A percentile compares a stretch with the other conserved stretches of the same genome.
Evolutionary conservation across 805 yeast species (phyloP).

Genomic region (Diddensiella caesifluorescens): DNA sequence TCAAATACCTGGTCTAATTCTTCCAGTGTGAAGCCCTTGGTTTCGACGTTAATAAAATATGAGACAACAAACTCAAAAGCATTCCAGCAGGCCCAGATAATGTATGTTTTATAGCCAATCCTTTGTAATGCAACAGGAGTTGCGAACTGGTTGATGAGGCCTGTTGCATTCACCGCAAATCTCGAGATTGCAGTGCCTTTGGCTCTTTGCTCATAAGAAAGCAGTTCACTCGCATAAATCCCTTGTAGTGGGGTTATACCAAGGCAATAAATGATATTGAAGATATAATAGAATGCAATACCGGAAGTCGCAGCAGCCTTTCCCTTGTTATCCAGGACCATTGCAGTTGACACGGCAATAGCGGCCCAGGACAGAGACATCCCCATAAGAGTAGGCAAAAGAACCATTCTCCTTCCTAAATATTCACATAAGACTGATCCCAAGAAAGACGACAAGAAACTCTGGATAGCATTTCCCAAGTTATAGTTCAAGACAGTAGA

Average conservation of each 20-base stretch:
- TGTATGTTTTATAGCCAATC: constrained; percentile 30
- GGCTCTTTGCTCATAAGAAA: constrained; percentile 29
- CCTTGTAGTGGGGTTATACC: constrained; percentile 35
- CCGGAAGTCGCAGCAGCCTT: constrained; percentile 22
- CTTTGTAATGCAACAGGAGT: constrained; percentile 27
- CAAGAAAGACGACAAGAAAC: constrained; percentile 8
- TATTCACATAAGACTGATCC: constrained; percentile 23
- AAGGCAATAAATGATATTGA: constrained; percentile 14
- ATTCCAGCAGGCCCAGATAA: constrained; percentile 30
- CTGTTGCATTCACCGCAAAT: constrained; percentile 27
- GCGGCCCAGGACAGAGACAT: constrained; percentile 24
- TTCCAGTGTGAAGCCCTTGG: constrained; percentile 71
- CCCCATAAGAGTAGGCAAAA: constrained; percentile 24
- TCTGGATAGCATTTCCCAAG: constrained; percentile 7
- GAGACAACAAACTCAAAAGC: constrained; percentile 37
- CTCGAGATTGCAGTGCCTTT: constrained; percentile 23
- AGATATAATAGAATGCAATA: constrained; percentile 12
- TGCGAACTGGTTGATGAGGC: constrained; percentile 25
- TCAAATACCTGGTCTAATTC: constrained; percentile 59
- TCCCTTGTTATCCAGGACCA: constrained; percentile 18
- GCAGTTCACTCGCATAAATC: constrained; percentile 28
- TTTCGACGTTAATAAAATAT: constrained; percentile 64
- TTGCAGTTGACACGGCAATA: constrained; percentile 24
- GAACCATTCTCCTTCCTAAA: constrained; percentile 27
- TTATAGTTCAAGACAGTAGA: constrained; percentile 10